Evolutionary conservation across 75 land plant species (phyloP).

Genomic region (Pinus tabuliformis): DNA sequence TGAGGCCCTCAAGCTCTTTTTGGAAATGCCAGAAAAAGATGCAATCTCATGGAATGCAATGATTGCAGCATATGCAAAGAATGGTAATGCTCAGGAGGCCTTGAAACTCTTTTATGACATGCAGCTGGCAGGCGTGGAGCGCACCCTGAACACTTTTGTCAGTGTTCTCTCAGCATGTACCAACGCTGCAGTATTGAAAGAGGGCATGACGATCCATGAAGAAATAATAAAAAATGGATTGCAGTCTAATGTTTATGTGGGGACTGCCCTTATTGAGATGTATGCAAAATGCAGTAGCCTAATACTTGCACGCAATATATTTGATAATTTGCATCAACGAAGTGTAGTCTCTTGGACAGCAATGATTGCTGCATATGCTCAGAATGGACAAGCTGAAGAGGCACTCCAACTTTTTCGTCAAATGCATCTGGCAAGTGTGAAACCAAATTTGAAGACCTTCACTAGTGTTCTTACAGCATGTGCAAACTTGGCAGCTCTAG

Average conservation of each 20-base stretch:
- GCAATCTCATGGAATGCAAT: slow-evolving; percentile 39
- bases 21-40: slow-evolving; percentile 43
- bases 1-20: slow-evolving; percentile 39
- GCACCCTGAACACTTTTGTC: slow-evolving; percentile 9
- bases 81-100: slow-evolving; percentile 17
- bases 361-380: slow-evolving; percentile 38
- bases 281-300: slow-evolving; percentile 16
- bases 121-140: slow-evolving; percentile 14
- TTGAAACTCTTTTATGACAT: slow-evolving; percentile 19
- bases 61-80: slow-evolving; percentile 22
- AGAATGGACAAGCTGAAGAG: slow-evolving; percentile 37
- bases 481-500: slow-evolving; percentile 21
- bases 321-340: slow-evolving; percentile 8
- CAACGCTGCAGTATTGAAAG: slow-evolving; percentile 8
- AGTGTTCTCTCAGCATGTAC: slow-evolving; percentile 26
- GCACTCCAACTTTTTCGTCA: slow-evolving; percentile 30
- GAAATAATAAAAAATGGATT: slow-evolving; percentile 23
- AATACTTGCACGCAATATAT: slow-evolving; percentile 13
- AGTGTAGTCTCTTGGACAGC: slow-evolving; percentile 31
- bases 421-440: slow-evolving; percentile 28
- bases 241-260: slow-evolving; percentile 16
- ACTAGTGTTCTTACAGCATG: slow-evolving; percentile 32
- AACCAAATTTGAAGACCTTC: slow-evolving; percentile 34
- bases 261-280: slow-evolving; percentile 20
- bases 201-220: slow-evolving; percentile 21